Evolutionary conservation across 202 grass and related monocot species (phyloP).

Genomic region (Zizania palustris): DNA sequence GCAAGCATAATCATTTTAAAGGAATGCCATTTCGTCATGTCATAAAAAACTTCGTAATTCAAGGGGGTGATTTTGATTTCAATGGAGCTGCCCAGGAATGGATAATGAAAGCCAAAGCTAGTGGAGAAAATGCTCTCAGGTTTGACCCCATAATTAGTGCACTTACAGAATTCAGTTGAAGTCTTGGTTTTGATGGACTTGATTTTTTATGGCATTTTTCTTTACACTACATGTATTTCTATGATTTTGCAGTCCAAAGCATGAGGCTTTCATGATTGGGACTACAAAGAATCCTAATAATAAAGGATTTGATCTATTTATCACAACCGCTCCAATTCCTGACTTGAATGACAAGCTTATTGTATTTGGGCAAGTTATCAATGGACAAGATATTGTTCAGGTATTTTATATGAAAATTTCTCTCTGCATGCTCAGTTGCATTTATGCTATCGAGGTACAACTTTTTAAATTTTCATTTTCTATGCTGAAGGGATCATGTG

Average conservation of each 20-base stretch:
- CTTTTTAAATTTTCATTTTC: slow-evolving; percentile 2
- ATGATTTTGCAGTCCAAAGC: slow-evolving; percentile 69
- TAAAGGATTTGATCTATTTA: slow-evolving; percentile 97
- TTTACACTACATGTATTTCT: slow-evolving; percentile 11
- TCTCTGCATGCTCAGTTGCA: slow-evolving; percentile 8
- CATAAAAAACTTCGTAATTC: slow-evolving; percentile 94
- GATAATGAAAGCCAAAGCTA: slow-evolving; percentile 86
- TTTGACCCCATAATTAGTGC: slow-evolving; percentile 35
- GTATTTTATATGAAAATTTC: slow-evolving; percentile 48
- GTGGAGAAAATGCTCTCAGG: slow-evolving; percentile 75
- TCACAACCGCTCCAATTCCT: slow-evolving; percentile 92
- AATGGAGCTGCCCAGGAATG: slow-evolving; percentile 72
- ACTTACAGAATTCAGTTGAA: slow-evolving; percentile 33
- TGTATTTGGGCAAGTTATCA: slow-evolving; percentile 85
- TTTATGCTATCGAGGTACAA: background rate
- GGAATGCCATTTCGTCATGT: slow-evolving; percentile 92
- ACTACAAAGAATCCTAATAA: slow-evolving; percentile 65
- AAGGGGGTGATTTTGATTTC: slow-evolving; percentile 84
- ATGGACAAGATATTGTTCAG: slow-evolving; percentile 95
- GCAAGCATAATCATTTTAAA: slow-evolving; percentile 87
- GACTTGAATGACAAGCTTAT: slow-evolving; percentile 88
- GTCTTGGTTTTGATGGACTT: slow-evolving; percentile 16
- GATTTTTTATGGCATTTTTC: background rate
- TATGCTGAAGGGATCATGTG: background rate
- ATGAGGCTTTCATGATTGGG: slow-evolving; percentile 91